Evolutionary conservation across 495 filamentous ascomycete genomes (phyloP), one percentile per base, ranked within the genome.

Genomic region (Tuber borchii): DNA sequence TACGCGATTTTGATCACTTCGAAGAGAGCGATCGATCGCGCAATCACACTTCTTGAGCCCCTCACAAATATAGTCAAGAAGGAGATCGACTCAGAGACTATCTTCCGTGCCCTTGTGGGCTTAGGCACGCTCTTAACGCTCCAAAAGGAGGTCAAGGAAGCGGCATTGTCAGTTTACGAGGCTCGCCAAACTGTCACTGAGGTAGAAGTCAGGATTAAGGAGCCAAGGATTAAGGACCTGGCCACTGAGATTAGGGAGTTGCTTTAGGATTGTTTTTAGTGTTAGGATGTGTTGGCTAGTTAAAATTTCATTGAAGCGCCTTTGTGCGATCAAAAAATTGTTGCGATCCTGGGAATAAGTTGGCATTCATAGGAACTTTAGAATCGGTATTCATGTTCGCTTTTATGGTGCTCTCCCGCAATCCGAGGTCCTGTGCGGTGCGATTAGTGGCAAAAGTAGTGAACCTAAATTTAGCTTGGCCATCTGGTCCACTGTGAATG

Each of bases 41-140:
- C 87, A 6, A 78, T 92, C 48, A 85, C 86, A 17, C 85, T 93
- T 17, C 85, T 93, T 3, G 89, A 90, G 39, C 87, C 91, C 44
- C 84, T 97, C 4, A 87, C 85, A 37, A 85, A 86, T 71, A 88
- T 94, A 3, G 79, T 96, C 4, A 82, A 84, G 20, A 86, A 83
- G 12, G 90, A 93, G 75, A 89, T 85, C 14, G 95, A 97, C 79
- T 88, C 90, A 0, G 96, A 99, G 83, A 91, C 91, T 14, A 85
- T 93, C 40, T 98, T 93, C 84, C 87, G 96, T 65, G 90, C 90
- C 9, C 87, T 97, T 19, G 94, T 97, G 31, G 93, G 92, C 1
- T 80, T 91, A 0, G 96, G 96, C 0, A 98, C 94, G 43, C 81
- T 97, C 40, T 82, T 93, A 26, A 84, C 84, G 9, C 83, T 89